A percentile compares a stretch with the other conserved stretches of the same genome.
Evolutionary conservation across 1,284 basidiomycete genomes (phyloP).

Genomic region (Rhodofomes roseus): DNA sequence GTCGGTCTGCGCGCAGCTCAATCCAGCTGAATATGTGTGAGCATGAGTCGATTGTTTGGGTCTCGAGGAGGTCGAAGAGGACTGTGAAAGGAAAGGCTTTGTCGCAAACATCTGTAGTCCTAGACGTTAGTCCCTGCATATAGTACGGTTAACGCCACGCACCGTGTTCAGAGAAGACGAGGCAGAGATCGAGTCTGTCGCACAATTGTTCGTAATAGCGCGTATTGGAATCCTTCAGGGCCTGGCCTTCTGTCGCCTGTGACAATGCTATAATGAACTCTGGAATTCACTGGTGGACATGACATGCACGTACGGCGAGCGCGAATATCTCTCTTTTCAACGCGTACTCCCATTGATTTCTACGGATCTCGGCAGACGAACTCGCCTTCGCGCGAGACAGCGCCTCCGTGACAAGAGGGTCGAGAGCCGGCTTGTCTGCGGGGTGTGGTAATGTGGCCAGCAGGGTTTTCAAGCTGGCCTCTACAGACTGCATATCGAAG

Average conservation of each 20-base stretch:
- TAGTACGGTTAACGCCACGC: slow-evolving; percentile 19
- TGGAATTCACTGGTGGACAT: background rate
- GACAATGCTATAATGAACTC: background rate
- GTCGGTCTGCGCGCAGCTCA: slow-evolving; percentile 58
- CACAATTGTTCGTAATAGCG: slow-evolving; percentile 61
- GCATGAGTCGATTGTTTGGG: slow-evolving; percentile 77
- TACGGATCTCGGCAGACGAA: slow-evolving; percentile 50
- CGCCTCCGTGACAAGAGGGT: slow-evolving; percentile 44
- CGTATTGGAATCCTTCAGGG: slow-evolving; percentile 40
- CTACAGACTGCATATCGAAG: slow-evolving; percentile 22
- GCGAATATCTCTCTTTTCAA: slow-evolving; percentile 65
- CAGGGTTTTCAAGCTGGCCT: slow-evolving; percentile 30
- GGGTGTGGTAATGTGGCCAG: slow-evolving; percentile 49
- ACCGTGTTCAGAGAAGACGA: slow-evolving; percentile 75
- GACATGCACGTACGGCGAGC: slow-evolving; percentile 54
- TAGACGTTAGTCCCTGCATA: slow-evolving; percentile 1
- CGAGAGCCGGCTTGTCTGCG: slow-evolving; percentile 44
- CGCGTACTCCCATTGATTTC: slow-evolving; percentile 69
- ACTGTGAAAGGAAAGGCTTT: slow-evolving; percentile 54
- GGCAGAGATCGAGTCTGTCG: slow-evolving; percentile 63
- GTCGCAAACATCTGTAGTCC: slow-evolving; percentile 48
- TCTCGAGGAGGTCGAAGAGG: slow-evolving; percentile 75
- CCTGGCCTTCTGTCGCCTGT: slow-evolving; percentile 62
- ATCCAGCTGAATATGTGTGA: slow-evolving; percentile 85
- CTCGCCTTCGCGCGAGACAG: slow-evolving; percentile 38